Percentiles rank a stretch among this genome's conserved stretches.
Conservation (phyloP, 1,284 basidiomycete species). For the Schizophyllum amplum region DNA sequence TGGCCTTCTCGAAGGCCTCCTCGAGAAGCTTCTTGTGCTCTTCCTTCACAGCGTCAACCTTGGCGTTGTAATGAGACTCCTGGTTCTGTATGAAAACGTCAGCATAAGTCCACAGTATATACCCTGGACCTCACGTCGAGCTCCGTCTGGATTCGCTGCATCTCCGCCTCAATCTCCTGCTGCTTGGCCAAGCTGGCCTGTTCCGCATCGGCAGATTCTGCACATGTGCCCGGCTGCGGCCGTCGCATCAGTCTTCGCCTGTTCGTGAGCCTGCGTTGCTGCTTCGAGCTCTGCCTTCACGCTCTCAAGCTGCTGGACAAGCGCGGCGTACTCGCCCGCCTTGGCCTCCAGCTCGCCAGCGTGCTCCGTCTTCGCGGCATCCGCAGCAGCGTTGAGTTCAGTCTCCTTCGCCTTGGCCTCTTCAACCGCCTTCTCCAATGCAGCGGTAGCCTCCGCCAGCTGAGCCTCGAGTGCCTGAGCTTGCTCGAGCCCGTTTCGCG, state of each 20-base stretch:
- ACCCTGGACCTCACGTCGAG: conserved; percentile 43
- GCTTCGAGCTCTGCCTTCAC: conserved; percentile 38
- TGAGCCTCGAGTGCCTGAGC: conserved; percentile 46
- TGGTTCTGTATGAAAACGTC: conserved; percentile 43
- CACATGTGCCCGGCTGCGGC: conserved; percentile 38
- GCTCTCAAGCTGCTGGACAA: conserved; percentile 36
- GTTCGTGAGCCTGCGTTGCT: conserved; percentile 38
- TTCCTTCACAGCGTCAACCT: conserved; percentile 56
- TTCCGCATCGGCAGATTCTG: conserved; percentile 42
- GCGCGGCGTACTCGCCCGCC: conserved; percentile 35
- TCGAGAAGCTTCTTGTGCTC: conserved; percentile 60
- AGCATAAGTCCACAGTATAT: conserved; percentile 5
- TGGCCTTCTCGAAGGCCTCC: conserved; percentile 69
- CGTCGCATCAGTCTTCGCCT: conserved; percentile 35
- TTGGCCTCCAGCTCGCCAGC: conserved; percentile 37
- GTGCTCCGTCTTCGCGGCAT: conserved; percentile 36
- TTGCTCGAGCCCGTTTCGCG: conserved; percentile 36
- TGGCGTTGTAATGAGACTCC: conserved; percentile 58
- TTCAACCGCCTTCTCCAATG: conserved; percentile 42
- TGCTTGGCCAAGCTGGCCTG: conserved; percentile 38
- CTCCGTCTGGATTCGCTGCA: conserved; percentile 47
- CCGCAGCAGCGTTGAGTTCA: conserved; percentile 33
- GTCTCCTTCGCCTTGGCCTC: conserved; percentile 44
- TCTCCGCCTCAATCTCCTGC: conserved; percentile 49
- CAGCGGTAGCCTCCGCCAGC: conserved; percentile 36